A percentile compares a stretch with the other conserved stretches of the same genome.
Conservation (phyloP, 1,284 basidiomycete species). For the Abortiporus biennis region DNA sequence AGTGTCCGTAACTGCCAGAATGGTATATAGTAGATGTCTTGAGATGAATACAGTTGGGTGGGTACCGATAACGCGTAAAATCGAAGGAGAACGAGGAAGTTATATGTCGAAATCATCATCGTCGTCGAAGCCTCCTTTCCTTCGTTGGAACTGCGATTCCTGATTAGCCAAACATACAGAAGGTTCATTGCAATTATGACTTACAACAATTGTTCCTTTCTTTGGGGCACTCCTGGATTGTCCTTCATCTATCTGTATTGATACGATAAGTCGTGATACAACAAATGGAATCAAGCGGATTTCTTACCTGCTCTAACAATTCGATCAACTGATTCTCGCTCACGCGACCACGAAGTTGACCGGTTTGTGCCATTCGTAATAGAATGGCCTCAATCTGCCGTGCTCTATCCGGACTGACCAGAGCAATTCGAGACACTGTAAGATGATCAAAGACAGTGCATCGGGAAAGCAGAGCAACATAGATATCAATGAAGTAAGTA, state of each 20-base stretch:
- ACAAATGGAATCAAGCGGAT: neutral
- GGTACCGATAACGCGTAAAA: no score
- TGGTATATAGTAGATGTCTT: no score
- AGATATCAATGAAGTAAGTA: neutral
- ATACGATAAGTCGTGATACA: constrained; percentile 1
- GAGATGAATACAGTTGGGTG: no score
- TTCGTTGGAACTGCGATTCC: constrained; percentile 58
- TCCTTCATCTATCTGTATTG: constrained; percentile 57
- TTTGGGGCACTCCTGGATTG: constrained; percentile 46
- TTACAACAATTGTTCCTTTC: constrained; percentile 66
- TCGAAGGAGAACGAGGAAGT: no score
- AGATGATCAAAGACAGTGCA: neutral
- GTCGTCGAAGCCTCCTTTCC: constrained; percentile 60
- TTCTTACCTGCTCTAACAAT: constrained; percentile 82
- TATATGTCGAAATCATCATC: constrained; percentile 71
- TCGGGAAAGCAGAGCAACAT: neutral
- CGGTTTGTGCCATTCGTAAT: constrained; percentile 86
- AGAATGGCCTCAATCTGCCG: constrained; percentile 84
- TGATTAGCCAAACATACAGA: constrained; percentile 6
- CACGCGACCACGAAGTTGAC: constrained; percentile 85
- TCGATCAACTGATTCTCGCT: constrained; percentile 88
- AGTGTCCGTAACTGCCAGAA: no score
- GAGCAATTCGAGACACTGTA: constrained; percentile 83
- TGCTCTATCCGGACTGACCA: constrained; percentile 88
- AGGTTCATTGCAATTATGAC: constrained; percentile 20